A percentile compares a stretch with the other conserved stretches of the same genome.
Evolutionary conservation across 805 yeast genomes (phyloP).

Genomic region (Dipodascus albidus): DNA sequence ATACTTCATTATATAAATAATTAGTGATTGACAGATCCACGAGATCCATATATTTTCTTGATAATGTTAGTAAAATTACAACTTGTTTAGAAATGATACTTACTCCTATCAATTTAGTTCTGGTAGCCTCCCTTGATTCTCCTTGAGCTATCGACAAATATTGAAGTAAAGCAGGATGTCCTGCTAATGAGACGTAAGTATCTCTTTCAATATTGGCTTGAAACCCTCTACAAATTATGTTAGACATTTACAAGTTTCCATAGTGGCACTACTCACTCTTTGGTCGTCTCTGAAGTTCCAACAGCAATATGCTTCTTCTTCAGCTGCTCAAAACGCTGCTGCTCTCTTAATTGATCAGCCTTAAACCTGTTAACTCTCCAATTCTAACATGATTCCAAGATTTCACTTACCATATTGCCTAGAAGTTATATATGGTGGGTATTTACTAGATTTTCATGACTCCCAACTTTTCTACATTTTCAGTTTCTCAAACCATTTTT

Average conservation of each 20-base stretch:
- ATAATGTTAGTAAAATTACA: not conserved
- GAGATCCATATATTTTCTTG: slow-evolving; percentile 21
- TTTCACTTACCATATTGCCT: too few species aligned
- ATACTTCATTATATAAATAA: too few species aligned
- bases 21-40: slow-evolving; percentile 11
- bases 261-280: slow-evolving; percentile 26
- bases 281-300: slow-evolving; percentile 62
- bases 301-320: slow-evolving; percentile 60
- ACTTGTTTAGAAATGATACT: slow-evolving; percentile 4
- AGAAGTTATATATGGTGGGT: too few species aligned
- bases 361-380: not conserved
- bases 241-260: not conserved
- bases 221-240: slow-evolving; percentile 40
- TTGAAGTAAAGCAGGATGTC: slow-evolving; percentile 43
- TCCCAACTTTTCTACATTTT: not conserved
- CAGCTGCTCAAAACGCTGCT: slow-evolving; percentile 42
- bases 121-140: slow-evolving; percentile 27
- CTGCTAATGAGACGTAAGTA: slow-evolving; percentile 48
- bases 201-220: slow-evolving; percentile 54
- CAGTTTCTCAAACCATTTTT: not conserved
- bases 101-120: slow-evolving; percentile 20
- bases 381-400: too few species aligned
- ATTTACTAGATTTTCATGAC: too few species aligned
- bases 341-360: slow-evolving; percentile 59
- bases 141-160: slow-evolving; percentile 44